Evolutionary conservation across 495 filamentous ascomycete genomes (phyloP), one percentile per base, ranked within the genome.

Genomic region (Tuber aestivum): DNA sequence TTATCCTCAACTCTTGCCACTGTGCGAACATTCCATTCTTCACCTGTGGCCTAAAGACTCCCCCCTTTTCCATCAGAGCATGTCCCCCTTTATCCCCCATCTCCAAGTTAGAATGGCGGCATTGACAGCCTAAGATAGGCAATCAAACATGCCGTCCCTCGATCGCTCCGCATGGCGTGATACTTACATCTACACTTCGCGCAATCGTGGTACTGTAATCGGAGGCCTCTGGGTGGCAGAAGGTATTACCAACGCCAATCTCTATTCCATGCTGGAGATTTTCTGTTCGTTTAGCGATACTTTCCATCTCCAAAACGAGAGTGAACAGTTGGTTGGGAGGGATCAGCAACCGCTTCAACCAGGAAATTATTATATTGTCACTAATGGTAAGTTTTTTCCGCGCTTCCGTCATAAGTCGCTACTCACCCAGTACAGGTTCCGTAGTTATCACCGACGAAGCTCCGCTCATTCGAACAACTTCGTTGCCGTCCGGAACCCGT

Each of bases 191-290:
- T 84, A 83, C 78, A 72, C 80, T 80, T 75, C 78, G 38, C 76
- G 74, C n/a, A 75, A 83, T 75, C 77, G 76, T 71, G 76, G 65
- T 72, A 82, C 71, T 48, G 72, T 74, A 61, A 78, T 83, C 48
- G 83, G 80, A 61, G 83, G 82, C 42, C 81, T 84, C 37, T 76
- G 81, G 81, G 75, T 84, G 56, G 80, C 82, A 71, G 79, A 77
- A 45, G 81, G 82, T 77, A 68, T 86, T 72, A 85, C 84, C 61
- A 82, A 85, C 76, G 77, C 79, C 70, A 84, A 84, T 77, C 79
- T 86, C 72, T 80, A 84, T 75, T 77, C 61, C 45, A 84, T 85
- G 82, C 72, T 84, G 44, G 50, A 32, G 3, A 27, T 61, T 27
- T 61, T 27, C 50, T 61, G 50, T 10, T n/a, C 1, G 6, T 50